Evolutionary conservation across 805 yeast genomes (phyloP), one percentile per base, ranked within the genome.

Genomic region (Yamadazyma philogaea): DNA sequence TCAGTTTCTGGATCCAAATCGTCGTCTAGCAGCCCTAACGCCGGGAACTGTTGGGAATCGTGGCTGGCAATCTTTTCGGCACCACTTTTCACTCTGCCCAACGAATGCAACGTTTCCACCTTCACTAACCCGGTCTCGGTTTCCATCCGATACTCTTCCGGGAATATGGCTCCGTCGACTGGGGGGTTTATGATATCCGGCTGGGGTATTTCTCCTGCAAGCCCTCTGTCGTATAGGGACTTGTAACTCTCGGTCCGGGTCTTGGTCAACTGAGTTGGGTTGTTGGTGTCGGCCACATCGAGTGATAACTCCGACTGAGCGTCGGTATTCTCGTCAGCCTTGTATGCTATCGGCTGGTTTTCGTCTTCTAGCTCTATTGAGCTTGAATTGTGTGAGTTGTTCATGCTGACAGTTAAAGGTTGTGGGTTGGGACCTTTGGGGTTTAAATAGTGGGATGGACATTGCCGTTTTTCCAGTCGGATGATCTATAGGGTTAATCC

Each of bases 111-210:
- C 1, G 95, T 84, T 33, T 79, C 68, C 1, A 82, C 86, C 1
- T 91, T 93, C 11, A 89, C 96, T 42, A 89, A 70, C 49, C 96
- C 96, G 5, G 96, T 87, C 40, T 76, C 75, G 0, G 96, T 89
- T 68, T 89, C 96, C 61, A 89, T 50, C 6, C 89, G 84, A 60
- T 87, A 89, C 60, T 89, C 96, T 69, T 89, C 96, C 7, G 96
- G 96, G 72, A 89, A 89, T 27, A 88, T 82, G 12, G 91, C 85
- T 48, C 76, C 75, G 46, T 72, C 75, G 18, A 77, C 71, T 30
- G 70, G 69, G 3, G 73, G 70, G 21, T 52, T 38, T 53, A 66
- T 54, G 30, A 81, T 64, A 50, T 79, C 87, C 0, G 79, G 75
- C 20, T 67, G 56, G 4, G 86, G 81, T 0, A 77, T 68, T 3